Conservation (phyloP, 257 asterid species). For the Ehretia macrophylla region DNA sequence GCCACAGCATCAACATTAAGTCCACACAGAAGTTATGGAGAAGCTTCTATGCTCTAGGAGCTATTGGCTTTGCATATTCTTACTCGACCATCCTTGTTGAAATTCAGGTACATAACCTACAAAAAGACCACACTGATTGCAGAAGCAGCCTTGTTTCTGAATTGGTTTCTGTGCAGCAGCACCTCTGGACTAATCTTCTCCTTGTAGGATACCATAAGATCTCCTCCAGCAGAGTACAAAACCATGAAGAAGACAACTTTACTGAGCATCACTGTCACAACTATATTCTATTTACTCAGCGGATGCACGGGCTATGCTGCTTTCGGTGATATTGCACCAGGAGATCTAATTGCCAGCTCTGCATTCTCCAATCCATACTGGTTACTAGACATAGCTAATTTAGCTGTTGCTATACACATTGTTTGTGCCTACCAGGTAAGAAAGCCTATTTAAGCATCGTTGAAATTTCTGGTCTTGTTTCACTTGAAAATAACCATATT, state of each 20-base stretch:
- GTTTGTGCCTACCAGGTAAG: slow-evolving; percentile 47
- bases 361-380: slow-evolving; percentile 39
- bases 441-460: no score
- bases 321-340: slow-evolving; percentile 44
- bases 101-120: slow-evolving; percentile 30
- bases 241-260: slow-evolving; percentile 42
- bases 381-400: slow-evolving; percentile 44
- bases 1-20: slow-evolving; percentile 34
- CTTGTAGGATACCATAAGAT: slow-evolving; percentile 42
- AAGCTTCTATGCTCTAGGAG: slow-evolving; percentile 46
- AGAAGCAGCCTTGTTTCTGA: no score
- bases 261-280: slow-evolving; percentile 27
- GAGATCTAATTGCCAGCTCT: slow-evolving; percentile 43
- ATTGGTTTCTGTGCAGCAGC: no score
- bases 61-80: slow-evolving; percentile 47
- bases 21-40: slow-evolving; percentile 42
- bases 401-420: slow-evolving; percentile 39
- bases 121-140: no score
- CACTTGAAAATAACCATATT: no score
- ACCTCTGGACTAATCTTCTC: background rate
- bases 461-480: no score
- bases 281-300: slow-evolving; percentile 34
- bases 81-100: slow-evolving; percentile 42
- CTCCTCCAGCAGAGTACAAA: slow-evolving; percentile 35
- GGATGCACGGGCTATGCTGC: slow-evolving; percentile 54